Evolutionary conservation across 2,329 filamentous ascomycete genomes (phyloP).

Genomic region (Claviceps africana): DNA sequence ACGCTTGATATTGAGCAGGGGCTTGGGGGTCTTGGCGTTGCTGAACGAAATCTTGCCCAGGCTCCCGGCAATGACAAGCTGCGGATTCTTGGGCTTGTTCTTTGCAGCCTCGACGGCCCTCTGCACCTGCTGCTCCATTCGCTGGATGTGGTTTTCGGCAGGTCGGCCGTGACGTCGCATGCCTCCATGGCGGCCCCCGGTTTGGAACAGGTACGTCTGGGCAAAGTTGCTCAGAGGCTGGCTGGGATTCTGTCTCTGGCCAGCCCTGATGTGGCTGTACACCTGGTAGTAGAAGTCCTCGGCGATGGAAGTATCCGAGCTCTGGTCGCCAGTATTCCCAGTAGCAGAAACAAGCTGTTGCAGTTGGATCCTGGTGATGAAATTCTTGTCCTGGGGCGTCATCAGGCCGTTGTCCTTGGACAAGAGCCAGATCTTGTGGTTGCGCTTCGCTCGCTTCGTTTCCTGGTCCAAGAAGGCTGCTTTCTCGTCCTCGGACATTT

Average conservation of each 20-base stretch:
- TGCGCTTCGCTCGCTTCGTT: conserved; percentile 86
- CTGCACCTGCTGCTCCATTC: conserved; percentile 98
- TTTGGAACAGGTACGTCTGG: conserved; percentile 94
- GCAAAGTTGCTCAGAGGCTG: conserved; percentile 93
- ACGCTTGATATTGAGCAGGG: conserved; percentile 88
- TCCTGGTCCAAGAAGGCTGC: conserved; percentile 77
- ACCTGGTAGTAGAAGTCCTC: conserved; percentile 99
- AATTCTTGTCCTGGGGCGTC: conserved; percentile 99
- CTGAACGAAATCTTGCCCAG: conserved; percentile 97
- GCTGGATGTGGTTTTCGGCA: conserved; percentile 92
- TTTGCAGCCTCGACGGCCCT: conserved; percentile 94
- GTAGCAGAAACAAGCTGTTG: conserved; percentile 91
- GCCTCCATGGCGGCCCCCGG: conserved; percentile 66
- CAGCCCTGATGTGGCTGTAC: conserved; percentile 83
- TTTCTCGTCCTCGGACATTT: conserved; percentile 73
- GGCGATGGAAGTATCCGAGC: conserved; percentile 63
- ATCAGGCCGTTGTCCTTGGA: conserved; percentile 94
- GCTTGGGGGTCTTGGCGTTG: conserved; percentile 94
- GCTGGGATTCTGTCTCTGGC: conserved; percentile 77
- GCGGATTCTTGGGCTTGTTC: conserved; percentile 93
- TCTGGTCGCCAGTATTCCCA: conserved; percentile 69
- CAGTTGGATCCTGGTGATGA: conserved; percentile 93
- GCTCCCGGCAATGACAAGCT: conserved; percentile 90
- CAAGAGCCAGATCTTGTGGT: conserved; percentile 91
- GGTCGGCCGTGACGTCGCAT: conserved; percentile 64